Percentiles rank a stretch among this genome's conserved stretches.
Evolutionary conservation across 2,329 filamentous ascomycete species (phyloP).

Genomic region (Ophiostoma tasmaniense): DNA sequence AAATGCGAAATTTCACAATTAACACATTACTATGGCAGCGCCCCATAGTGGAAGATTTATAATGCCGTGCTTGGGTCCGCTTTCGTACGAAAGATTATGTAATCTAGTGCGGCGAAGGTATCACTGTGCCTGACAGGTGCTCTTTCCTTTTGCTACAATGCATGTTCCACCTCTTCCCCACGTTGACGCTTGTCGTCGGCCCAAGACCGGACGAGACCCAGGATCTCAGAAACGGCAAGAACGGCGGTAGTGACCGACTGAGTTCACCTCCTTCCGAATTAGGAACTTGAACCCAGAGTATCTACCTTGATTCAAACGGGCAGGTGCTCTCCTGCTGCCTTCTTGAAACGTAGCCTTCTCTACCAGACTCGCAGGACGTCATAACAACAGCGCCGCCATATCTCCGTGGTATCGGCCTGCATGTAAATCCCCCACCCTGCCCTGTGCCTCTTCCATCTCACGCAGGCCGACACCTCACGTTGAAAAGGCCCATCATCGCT

Average conservation of each 20-base stretch:
- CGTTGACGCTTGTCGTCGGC: background rate
- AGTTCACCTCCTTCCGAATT: background rate
- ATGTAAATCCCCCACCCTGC: background rate
- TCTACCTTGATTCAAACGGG: background rate
- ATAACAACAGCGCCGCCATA: background rate
- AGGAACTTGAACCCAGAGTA: background rate
- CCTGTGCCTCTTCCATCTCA: background rate
- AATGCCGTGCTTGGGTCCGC: constrained; percentile 1
- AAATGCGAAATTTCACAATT: background rate
- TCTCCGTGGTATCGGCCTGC: background rate
- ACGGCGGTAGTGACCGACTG: background rate
- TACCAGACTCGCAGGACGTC: background rate
- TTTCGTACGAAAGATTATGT: background rate
- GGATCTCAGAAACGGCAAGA: background rate
- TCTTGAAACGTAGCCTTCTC: background rate
- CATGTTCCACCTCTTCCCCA: background rate
- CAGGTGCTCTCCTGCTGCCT: background rate
- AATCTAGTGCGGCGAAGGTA: background rate
- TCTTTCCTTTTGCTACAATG: background rate
- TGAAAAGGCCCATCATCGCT: background rate
- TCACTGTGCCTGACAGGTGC: background rate
- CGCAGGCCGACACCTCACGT: background rate
- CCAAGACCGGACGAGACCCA: background rate
- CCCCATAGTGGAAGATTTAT: constrained; percentile 6
- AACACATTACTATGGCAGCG: background rate